Evolutionary conservation across 2,329 filamentous ascomycete genomes (phyloP), one percentile per base, ranked within the genome.

Genomic region (Purpureocillium takamizusanense): DNA sequence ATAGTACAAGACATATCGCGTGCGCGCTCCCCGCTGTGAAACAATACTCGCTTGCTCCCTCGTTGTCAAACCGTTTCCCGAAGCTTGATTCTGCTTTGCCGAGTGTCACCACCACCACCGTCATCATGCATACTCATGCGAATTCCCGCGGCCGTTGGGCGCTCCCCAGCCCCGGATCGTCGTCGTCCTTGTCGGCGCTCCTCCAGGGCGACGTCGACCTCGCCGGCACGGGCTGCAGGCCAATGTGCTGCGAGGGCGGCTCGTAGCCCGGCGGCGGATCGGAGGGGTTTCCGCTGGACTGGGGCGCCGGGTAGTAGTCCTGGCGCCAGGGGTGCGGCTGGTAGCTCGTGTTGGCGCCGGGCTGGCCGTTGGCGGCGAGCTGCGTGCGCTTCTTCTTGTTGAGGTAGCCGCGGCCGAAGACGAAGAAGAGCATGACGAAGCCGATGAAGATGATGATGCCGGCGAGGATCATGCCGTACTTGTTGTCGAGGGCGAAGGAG

Each of bases 401-500:
- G 36, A 57, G 35, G 39, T 49, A 57, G 38, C 45, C 49, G 27
- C 48, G 48, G 27, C 54, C 52, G 33, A 58, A 50, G 37, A 56
- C 58, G 33, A 62, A 51, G 37, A 63, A 46, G 16, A 71, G 46
- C 35, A 67, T 52, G 25, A 59, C 54, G 5, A 72, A 54, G 42
- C 66, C 52, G 29, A 69, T 36, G 33, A 70, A 55, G 35, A 74
- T 54, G 25, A 74, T 54, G 25, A 74, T 51, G 17, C 61, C 67
- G 8, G 66, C 61, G n/a, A 76, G 63, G 27, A 69, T 59, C 48
- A 63, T 67, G 44, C 68, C 61, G 41, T 65, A 68, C 33, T 53
- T 55, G n/a, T 61, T 49, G 38, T 71, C 70, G 12, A 69, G 57
- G 3, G 76, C 74, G 37, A 80, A 70, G 0, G 65, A 63, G 51